Evolutionary conservation across 305 asterid species (phyloP).

Genomic region (Caryopteris hybrid): DNA sequence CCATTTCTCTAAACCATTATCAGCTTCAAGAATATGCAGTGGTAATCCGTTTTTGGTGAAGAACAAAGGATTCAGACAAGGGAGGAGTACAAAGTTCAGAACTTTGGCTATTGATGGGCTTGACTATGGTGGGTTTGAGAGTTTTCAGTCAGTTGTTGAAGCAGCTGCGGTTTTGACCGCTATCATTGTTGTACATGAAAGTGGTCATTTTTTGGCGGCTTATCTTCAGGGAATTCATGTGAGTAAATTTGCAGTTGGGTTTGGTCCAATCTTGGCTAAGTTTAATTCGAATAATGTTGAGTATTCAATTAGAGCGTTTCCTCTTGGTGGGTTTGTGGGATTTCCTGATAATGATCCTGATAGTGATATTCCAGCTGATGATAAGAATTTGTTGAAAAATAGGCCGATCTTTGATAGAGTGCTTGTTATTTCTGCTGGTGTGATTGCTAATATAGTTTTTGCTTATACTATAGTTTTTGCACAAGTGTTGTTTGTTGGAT

Average conservation of each 20-base stretch:
- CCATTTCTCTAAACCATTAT: conserved; percentile 44
- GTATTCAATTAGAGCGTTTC: conserved; percentile 89
- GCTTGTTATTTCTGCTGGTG: conserved; percentile 94
- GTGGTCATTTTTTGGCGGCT: conserved; percentile 92
- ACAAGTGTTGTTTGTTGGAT: conserved; percentile 83
- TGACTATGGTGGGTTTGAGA: conserved; percentile 63
- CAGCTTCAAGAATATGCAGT: conserved; percentile 33
- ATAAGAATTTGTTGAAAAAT: conserved; percentile 73
- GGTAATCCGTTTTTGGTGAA: conserved; percentile 26
- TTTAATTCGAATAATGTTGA: conserved; percentile 81
- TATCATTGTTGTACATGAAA: conserved; percentile 86
- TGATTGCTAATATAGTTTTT: conserved; percentile 77
- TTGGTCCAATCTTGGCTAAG: conserved; percentile 95
- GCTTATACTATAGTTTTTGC: conserved; percentile 68
- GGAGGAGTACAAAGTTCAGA: conserved; percentile 31
- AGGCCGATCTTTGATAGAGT: conserved; percentile 84
- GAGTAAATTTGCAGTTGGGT: conserved; percentile 94
- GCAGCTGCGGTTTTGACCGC: conserved; percentile 82
- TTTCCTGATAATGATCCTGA: conserved; percentile 98
- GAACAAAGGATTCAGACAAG: conserved; percentile 20
- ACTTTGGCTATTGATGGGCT: conserved; percentile 58
- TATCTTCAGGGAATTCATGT: conserved; percentile 92
- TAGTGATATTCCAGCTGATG: conserved; percentile 91
- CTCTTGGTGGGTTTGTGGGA: conserved; percentile 95
- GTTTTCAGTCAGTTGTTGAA: conserved; percentile 76